Evolutionary conservation across 805 yeast genomes (phyloP), one percentile per base, ranked within the genome.

Genomic region (Kodamaea restingae): DNA sequence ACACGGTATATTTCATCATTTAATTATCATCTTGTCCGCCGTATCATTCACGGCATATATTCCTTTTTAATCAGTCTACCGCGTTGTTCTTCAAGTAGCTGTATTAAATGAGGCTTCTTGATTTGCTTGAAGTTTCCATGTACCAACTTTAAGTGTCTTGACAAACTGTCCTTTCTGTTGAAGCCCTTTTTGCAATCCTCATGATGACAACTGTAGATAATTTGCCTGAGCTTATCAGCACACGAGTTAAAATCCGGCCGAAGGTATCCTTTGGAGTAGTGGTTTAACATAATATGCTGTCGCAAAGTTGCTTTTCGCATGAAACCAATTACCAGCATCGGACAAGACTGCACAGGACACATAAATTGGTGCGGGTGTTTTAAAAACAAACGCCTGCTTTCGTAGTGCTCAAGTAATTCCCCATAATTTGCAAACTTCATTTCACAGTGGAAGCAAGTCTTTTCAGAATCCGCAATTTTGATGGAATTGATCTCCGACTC

Each of bases 321-420:
- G 34, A 54, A 68, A 1, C 75, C 75, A 18, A 70, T 61, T 10
- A 60, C 46, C 20, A 56, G 54, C 73, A 73, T 70, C 3, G 72
- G 71, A 28, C 75, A 70, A 6, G 46, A 50, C 5, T 43, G 38
- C 12, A 54, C 46, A 2, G 56, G 47, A 44, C 75, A 70, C 20
- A 51, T 51, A 46, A 48, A 60, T 2, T 63, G 58, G 11, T 73
- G 54, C 12, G 45, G 43, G 26, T 27, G 29, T 21, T 35, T 37
- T 11, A 40, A 36, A 14, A 49, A 47, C 12, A 65, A 48, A 9
- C 58, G 46, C 33, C 48, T 51, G 21, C 47, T 48, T 29, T 63
- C 67, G 35, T 63, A 58, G 45, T 69, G 74, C 22, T 56, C 56
- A 12, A 65, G 52, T 22, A 69, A 51, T n/a, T 49, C 51, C 11